Evolutionary conservation across 768 basidiomycete genomes (phyloP).

Genomic region (Macrolepiota dolichaula): DNA sequence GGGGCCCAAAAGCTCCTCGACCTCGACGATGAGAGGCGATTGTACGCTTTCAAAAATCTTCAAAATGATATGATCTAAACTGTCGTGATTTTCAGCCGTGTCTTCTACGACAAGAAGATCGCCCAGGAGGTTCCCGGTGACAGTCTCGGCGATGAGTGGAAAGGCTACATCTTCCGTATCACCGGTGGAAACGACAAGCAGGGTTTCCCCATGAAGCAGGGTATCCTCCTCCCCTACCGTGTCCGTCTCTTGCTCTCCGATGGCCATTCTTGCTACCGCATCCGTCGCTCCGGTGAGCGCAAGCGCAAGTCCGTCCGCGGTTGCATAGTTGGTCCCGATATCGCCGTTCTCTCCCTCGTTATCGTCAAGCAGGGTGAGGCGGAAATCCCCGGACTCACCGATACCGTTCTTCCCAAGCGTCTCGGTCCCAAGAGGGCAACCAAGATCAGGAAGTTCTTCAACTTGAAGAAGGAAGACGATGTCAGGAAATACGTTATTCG

Average conservation of each 20-base stretch:
- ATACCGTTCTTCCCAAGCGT: slow-evolving; percentile 88
- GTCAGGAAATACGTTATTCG: slow-evolving; percentile 96
- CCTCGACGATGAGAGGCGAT: slow-evolving; percentile 87
- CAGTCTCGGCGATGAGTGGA: slow-evolving; percentile 91
- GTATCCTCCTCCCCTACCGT: slow-evolving; percentile 92
- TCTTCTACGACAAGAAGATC: slow-evolving; percentile 98
- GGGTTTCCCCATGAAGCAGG: slow-evolving; percentile 99
- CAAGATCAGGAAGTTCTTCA: slow-evolving; percentile 97
- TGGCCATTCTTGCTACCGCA: slow-evolving; percentile 97
- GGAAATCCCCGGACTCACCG: slow-evolving; percentile 90
- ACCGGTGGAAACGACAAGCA: slow-evolving; percentile 99
- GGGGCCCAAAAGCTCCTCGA: slow-evolving; percentile 97
- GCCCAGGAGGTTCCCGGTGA: slow-evolving; percentile 91
- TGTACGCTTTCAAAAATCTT: slow-evolving; percentile 39
- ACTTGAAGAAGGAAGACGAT: slow-evolving; percentile 96
- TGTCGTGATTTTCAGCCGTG: slow-evolving; percentile 50
- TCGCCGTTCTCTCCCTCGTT: slow-evolving; percentile 89
- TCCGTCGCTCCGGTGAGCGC: slow-evolving; percentile 90
- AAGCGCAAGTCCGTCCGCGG: slow-evolving; percentile 99
- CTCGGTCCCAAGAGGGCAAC: slow-evolving; percentile 97
- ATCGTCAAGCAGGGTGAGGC: slow-evolving; percentile 95
- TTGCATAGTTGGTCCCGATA: slow-evolving; percentile 96
- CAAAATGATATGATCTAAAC: neutral
- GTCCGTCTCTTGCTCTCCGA: slow-evolving; percentile 90
- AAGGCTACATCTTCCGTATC: slow-evolving; percentile 95